A percentile compares a stretch with the other conserved stretches of the same genome.
Evolutionary conservation across 2,329 filamentous ascomycete genomes (phyloP).

Genomic region (Aquanectria penicillioides): DNA sequence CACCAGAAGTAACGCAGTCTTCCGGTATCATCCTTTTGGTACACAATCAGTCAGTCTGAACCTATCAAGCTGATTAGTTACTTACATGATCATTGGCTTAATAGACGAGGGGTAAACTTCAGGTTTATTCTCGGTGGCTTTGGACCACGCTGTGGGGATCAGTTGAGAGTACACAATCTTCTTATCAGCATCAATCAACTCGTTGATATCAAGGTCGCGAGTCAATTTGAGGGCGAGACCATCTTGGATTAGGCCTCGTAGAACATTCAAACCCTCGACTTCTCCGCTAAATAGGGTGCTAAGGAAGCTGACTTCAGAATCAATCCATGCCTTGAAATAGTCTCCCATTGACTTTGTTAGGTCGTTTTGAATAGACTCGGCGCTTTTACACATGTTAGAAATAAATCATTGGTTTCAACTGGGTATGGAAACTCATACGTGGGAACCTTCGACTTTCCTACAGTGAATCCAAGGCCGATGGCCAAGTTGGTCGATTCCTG

Average conservation of each 20-base stretch:
- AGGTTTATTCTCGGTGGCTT: neutral
- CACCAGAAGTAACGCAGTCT: neutral
- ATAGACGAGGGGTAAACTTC: neutral
- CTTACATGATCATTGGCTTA: slow-evolving; percentile 5
- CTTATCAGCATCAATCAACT: neutral
- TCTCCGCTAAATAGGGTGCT: neutral
- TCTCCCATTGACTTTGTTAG: neutral
- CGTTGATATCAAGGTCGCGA: neutral
- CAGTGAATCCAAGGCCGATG: neutral
- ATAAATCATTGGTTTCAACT: neutral
- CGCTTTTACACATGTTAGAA: neutral
- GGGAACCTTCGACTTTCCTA: neutral
- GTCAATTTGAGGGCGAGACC: neutral
- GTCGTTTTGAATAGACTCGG: neutral
- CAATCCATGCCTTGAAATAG: neutral
- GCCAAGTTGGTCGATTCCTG: neutral
- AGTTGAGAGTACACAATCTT: slow-evolving; percentile 5
- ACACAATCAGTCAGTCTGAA: neutral
- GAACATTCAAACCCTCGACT: neutral
- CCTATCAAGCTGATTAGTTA: neutral
- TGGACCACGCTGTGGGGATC: neutral
- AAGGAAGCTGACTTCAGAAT: neutral
- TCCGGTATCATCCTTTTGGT: neutral
- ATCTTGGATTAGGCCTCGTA: neutral
- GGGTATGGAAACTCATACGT: neutral